Evolutionary conservation across 441 rosid species (phyloP), one percentile per base, ranked within the genome.

Genomic region (Populus hybrid): DNA sequence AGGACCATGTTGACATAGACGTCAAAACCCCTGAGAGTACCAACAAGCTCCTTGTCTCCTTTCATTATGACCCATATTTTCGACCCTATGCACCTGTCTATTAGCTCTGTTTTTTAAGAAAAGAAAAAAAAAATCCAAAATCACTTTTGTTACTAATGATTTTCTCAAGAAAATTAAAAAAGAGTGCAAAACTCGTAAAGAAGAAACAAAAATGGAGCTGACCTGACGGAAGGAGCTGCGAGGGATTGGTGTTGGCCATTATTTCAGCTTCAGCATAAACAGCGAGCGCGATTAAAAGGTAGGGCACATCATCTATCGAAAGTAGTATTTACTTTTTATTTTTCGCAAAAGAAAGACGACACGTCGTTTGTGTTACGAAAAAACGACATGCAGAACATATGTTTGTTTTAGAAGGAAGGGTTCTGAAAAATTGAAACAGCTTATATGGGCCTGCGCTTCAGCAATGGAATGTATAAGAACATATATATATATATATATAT

Each of bases 11-110:
- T 95, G 79, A 94, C 98, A 34, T 95, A 90, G 74, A 95, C 97
- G 78, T 95, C 98, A 46, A 95, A 92, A 8, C 98, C 99, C 78
- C 85, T 81, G 18, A 95, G 93, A 77, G 93, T 90, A 42, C 98
- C 97, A 0, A 94, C 98, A 20, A 95, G 98, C 88, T 95, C 99
- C 86, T 95, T 94, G 85, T 95, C 99, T 73, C 99, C 99, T 86
- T 94, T 94, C 99, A 95, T 92, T 66, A 95, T 92, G 70, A 95
- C 97, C 99, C 97, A 89, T 73, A 95, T 93, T 87, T 89, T 95
- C 21, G 97, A 95, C 28, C 98, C 99, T 74, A 93, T 87, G 86
- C 99, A 95, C 82, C 95, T 87, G 82, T 95, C 99, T 32, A 95
- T 95, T 67, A 94, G 82, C 93, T 95, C 98, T 93, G 92, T 90